These are phyloP conservation scores for Magnolia kwangsiensis DNA, from an alignment of 164 flowering plant genomes.

Conservation along the genomic window DNA sequence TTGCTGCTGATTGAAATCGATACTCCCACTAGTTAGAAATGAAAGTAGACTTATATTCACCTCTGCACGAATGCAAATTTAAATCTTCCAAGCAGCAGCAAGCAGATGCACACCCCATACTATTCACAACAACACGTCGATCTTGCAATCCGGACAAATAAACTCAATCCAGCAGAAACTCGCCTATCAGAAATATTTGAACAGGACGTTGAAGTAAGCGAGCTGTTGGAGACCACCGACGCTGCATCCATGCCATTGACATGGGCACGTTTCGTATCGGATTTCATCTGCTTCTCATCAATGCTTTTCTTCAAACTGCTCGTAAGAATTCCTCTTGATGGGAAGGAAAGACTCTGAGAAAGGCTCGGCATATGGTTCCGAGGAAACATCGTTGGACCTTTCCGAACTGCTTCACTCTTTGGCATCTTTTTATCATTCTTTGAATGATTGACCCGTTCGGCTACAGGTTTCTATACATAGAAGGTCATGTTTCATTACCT, in stretches of 20 bases:
- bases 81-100: neutral
- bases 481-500: neutral
- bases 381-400: constrained; percentile 25
- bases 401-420: constrained; percentile 36
- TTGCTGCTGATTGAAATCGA: neutral
- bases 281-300: constrained; percentile 38
- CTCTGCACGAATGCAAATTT: neutral
- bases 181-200: constrained; percentile 8
- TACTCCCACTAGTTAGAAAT: neutral
- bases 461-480: constrained; percentile 30
- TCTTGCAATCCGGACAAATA: neutral
- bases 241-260: constrained; percentile 29
- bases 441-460: constrained; percentile 13
- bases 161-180: constrained; percentile 28
- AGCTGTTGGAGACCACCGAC: constrained; percentile 24
- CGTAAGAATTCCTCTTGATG: constrained; percentile 35
- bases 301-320: constrained; percentile 50
- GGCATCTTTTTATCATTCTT: constrained; percentile 30
- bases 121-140: constrained; percentile 30
- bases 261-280: constrained; percentile 25
- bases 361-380: constrained; percentile 35
- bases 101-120: constrained; percentile 7
- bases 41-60: constrained; percentile 1
- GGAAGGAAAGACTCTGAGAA: constrained; percentile 65
- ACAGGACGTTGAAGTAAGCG: constrained; percentile 21